These are phyloP conservation scores for Aspergillus carlsbadensis DNA, from an alignment of 495 filamentous ascomycete species.

Conservation along the genomic window DNA sequence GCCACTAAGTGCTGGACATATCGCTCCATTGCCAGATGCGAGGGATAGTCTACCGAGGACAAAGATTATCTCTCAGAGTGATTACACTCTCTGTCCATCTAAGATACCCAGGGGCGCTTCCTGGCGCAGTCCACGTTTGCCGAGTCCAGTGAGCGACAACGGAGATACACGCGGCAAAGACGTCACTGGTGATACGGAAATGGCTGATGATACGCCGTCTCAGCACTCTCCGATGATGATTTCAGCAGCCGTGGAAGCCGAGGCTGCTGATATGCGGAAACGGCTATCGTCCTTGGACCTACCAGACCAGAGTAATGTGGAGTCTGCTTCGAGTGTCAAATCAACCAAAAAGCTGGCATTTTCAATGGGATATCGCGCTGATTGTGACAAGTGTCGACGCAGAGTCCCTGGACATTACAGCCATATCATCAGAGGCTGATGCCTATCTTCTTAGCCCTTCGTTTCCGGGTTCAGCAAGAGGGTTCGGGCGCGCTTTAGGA, in stretches of 20 bases:
- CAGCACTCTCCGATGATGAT: constrained; percentile 4
- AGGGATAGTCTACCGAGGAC: no score
- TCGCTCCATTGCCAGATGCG: neutral
- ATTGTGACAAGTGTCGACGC: constrained; percentile 81
- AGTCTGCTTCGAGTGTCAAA: constrained; percentile 19
- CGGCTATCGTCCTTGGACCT: neutral
- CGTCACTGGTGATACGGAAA: constrained; percentile 20
- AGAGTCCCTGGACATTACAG: constrained; percentile 86
- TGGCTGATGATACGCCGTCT: constrained; percentile 16
- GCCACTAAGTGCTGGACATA: neutral
- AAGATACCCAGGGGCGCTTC: constrained; percentile 30
- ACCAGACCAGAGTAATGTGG: neutral
- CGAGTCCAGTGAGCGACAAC: constrained; percentile 70
- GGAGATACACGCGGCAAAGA: constrained; percentile 49
- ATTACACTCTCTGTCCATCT: neutral
- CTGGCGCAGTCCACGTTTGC: constrained; percentile 57
- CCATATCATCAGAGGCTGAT: constrained; percentile 61
- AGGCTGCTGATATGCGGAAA: constrained; percentile 8
- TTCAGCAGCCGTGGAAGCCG: neutral
- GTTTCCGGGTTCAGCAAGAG: neutral
- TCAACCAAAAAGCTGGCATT: constrained; percentile 59
- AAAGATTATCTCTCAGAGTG: no score
- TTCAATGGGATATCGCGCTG: constrained; percentile 79
- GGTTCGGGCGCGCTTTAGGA: neutral
- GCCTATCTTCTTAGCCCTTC: neutral